Evolutionary conservation across 352 stramenopile species (phyloP).

Genomic region (Globisporangium camurandrum): DNA sequence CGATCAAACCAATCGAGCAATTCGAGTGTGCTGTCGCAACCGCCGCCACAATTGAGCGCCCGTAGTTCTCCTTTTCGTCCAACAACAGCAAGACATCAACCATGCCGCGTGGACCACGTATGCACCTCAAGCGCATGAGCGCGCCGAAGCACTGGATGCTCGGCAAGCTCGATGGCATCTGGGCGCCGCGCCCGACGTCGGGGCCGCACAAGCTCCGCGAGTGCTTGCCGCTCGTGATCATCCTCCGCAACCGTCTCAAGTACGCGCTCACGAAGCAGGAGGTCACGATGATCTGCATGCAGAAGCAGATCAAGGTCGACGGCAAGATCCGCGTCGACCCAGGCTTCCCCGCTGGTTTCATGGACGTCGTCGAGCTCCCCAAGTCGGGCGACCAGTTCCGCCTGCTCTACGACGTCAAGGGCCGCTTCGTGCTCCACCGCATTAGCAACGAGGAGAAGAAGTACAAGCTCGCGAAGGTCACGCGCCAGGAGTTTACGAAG

Average conservation of each 20-base stretch:
- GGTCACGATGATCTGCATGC: conserved; percentile 99
- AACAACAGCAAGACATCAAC: conserved; percentile 24
- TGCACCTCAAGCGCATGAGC: conserved; percentile 85
- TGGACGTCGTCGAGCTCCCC: conserved; percentile 98
- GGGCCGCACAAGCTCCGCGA: conserved; percentile 98
- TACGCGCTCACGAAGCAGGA: conserved; percentile 99
- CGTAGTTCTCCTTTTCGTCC: conserved; percentile 57
- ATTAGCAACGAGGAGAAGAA: conserved; percentile 95
- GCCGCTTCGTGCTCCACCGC: conserved; percentile 97
- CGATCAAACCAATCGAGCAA: too few relatives aligned
- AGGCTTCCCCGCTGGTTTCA: conserved; percentile 98
- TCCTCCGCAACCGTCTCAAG: conserved; percentile 98
- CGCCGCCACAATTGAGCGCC: not conserved
- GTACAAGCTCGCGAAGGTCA: conserved; percentile 99
- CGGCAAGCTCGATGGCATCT: conserved; percentile 88
- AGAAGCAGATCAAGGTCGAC: conserved; percentile 98
- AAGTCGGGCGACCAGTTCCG: conserved; percentile 97
- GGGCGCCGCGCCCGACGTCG: conserved; percentile 90
- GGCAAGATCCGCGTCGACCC: conserved; percentile 95
- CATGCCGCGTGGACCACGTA: conserved; percentile 83
- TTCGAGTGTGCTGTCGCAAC: too few relatives aligned
- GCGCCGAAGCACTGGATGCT: conserved; percentile 88
- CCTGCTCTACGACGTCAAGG: conserved; percentile 98
- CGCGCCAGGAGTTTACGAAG: conserved; percentile 90
- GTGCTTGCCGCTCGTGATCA: conserved; percentile 96